Conservation (phyloP, 176 grass and related monocot species). For the Cenchrus fungigraminus region DNA sequence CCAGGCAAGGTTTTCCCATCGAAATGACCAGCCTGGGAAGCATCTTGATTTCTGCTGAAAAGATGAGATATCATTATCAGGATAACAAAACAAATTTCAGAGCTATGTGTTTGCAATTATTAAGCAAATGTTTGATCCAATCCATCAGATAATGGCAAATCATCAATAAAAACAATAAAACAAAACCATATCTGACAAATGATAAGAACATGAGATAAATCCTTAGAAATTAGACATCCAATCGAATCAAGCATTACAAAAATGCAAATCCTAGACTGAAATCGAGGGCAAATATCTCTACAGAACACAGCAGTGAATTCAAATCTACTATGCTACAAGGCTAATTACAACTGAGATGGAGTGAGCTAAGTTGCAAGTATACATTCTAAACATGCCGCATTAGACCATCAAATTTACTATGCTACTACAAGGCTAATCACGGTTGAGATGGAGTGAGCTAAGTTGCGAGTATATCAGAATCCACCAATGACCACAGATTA, state of each 20-base stretch:
- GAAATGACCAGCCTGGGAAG: conserved; percentile 19
- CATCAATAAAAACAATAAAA: conserved; percentile 11
- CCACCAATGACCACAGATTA: neutral
- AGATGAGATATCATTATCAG: neutral
- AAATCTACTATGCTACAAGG: conserved; percentile 9
- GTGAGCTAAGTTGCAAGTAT: neutral
- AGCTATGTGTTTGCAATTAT: neutral
- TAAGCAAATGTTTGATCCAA: neutral
- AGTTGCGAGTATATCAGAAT: neutral
- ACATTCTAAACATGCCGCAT: neutral
- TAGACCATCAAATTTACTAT: neutral
- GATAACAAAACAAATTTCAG: neutral
- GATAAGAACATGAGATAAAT: neutral
- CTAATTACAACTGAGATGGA: neutral
- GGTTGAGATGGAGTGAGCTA: neutral
- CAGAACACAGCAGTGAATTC: neutral
- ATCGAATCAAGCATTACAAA: conserved; percentile 6
- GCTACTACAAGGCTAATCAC: conserved; percentile 7
- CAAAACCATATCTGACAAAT: neutral
- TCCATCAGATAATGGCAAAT: neutral
- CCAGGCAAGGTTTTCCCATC: conserved; percentile 16
- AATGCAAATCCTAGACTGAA: neutral
- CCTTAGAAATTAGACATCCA: conserved; percentile 8
- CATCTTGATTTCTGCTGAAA: conserved; percentile 41
- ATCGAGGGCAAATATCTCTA: neutral